These are phyloP conservation scores for Prunus mira DNA, from an alignment of 306 rosid genomes.

Conservation along the genomic window DNA sequence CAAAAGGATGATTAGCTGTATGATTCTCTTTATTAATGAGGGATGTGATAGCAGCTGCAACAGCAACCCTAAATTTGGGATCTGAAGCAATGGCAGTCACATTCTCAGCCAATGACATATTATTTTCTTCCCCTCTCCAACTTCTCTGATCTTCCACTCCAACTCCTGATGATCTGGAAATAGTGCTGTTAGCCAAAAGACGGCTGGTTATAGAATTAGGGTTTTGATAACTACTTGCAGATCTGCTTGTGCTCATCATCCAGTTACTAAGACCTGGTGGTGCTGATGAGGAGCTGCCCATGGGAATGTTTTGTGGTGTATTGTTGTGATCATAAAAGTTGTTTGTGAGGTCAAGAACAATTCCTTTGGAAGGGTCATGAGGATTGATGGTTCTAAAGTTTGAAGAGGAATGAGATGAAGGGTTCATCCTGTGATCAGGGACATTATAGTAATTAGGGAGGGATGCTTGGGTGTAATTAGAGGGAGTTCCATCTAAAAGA, in stretches of 20 bases:
- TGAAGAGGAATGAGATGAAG: conserved; percentile 13
- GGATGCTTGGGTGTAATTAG: conserved; percentile 36
- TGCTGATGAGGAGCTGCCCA: conserved; percentile 27
- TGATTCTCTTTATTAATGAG: conserved; percentile 62
- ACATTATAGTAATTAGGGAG: conserved; percentile 20
- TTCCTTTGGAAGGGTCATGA: conserved; percentile 54
- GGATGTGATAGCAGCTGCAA: conserved; percentile 81
- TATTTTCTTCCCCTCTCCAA: conserved; percentile 30
- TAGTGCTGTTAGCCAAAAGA: conserved; percentile 13
- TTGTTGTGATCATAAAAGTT: conserved; percentile 10
- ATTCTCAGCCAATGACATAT: conserved; percentile 35
- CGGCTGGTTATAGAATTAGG: conserved; percentile 8
- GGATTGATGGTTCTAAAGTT: conserved; percentile 39
- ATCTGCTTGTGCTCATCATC: conserved; percentile 33
- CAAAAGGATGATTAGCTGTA: conserved; percentile 24
- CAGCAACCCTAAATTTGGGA: conserved; percentile 87
- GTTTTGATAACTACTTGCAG: conserved; percentile 10
- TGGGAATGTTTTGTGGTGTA: conserved; percentile 9
- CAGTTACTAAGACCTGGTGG: conserved; percentile 38
- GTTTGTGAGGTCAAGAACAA: conserved; percentile 64
- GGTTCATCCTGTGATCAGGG: conserved; percentile 26
- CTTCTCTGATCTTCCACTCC: conserved; percentile 7
- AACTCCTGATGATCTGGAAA: conserved; percentile 6
- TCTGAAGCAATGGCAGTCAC: conserved; percentile 76
- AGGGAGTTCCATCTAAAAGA: conserved; percentile 22